Base-by-base conservation (phyloP, 2,329 filamentous ascomycete species). In the Hawksworthiomyces lignivorus region DNA sequence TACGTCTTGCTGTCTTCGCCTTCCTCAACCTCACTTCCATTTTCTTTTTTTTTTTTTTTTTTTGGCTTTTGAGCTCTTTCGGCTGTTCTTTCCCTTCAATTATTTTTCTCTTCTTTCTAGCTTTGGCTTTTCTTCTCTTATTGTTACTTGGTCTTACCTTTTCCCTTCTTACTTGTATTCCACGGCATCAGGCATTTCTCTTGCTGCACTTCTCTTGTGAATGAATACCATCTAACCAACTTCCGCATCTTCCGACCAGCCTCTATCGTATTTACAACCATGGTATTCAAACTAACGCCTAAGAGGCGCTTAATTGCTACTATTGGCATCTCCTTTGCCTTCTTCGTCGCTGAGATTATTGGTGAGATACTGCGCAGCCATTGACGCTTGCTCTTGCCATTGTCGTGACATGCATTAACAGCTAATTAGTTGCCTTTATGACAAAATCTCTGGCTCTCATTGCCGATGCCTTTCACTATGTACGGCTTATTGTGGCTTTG, bases 401-500 rank as follows among this genome's bases (percentile, higher is more conserved):
- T 26, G 24, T 26, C 24, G 24, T 26, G 8, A 8, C 24, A 12
- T 8, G 24, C 10, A 32, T 33, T 44, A 12, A 39, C 30, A 28
- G 11, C 6, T 26, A 9, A 7, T 33, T 47, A 76, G 75, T 82
- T 45, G 81, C 81, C 3, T 82, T 85, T 52, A 78, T 77, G 46
- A 87, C 84, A 2, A 69, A 70, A 39, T 87, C 84, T 1, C 67
- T 89, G 10, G 82, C 82, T 1, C 66, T 89, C 3, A 67, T 88
- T 20, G 83, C 84, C 21, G 84, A 89, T 67, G 82, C 85, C 1
- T 87, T 88, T 52, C 84, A 88, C 56, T 86, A 87, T 55, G 80
- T 84, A 62, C 47, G 73, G 54, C 29, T 40, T 9, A 21, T 17
- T 15, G 29, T 26, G n/a, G 10, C 24, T 5, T 22, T n/a, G 15